phyloP scores from a whole-genome alignment of 768 basidiomycete species.

The Gyrodon lividus region DNA sequence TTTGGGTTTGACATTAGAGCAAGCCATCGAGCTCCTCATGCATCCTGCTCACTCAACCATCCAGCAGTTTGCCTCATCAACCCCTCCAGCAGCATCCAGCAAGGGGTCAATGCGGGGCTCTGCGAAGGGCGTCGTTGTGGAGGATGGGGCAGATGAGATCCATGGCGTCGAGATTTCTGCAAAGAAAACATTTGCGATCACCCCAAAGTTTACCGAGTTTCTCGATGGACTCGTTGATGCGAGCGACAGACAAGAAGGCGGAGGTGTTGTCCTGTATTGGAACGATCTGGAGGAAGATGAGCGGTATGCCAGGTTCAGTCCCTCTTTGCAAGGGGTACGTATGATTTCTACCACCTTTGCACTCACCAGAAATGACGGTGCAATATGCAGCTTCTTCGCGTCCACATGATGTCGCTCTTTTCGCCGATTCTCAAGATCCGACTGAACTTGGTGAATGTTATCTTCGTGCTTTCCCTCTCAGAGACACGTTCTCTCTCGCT shows the following conservation, averaged over 20 bases:
- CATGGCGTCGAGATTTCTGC: constrained; percentile 67
- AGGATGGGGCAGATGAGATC: background rate
- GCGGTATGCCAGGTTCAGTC: constrained; percentile 52
- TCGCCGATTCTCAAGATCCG: constrained; percentile 75
- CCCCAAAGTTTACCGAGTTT: constrained; percentile 25
- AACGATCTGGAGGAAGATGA: constrained; percentile 88
- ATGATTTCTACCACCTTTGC: background rate
- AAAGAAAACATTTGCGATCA: constrained; percentile 86
- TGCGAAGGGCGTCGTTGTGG: constrained; percentile 6
- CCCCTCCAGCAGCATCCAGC: background rate
- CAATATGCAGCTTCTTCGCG: constrained; percentile 26
- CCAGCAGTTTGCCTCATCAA: constrained; percentile 37
- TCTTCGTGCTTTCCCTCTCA: constrained; percentile 81
- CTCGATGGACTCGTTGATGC: constrained; percentile 84
- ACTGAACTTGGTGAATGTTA: constrained; percentile 79
- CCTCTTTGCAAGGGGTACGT: constrained; percentile 52
- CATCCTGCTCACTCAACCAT: constrained; percentile 56
- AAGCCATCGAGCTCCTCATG: constrained; percentile 74
- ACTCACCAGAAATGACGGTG: constrained; percentile 3
- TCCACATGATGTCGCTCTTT: constrained; percentile 51
- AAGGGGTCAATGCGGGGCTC: constrained; percentile 8
- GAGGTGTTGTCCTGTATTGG: constrained; percentile 76
- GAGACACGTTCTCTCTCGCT: constrained; percentile 57
- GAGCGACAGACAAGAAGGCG: constrained; percentile 81
- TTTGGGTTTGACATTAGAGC: constrained; percentile 58